These are phyloP conservation scores for Hyphopichia pseudoburtonii DNA, from an alignment of 1,139 yeast genomes.

Conservation along the genomic window DNA sequence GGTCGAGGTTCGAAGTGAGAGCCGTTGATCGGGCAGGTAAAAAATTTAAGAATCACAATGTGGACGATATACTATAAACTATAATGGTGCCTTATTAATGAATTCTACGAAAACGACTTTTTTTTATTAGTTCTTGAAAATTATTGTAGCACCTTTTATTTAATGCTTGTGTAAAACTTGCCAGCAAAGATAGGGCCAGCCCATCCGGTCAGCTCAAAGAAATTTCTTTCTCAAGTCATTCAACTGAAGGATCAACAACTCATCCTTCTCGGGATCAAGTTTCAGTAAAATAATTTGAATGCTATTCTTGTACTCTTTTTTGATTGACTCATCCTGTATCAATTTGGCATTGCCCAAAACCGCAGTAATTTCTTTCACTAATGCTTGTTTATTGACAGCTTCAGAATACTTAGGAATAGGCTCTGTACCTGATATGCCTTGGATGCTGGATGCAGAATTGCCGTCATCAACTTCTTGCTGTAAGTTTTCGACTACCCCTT, in stretches of 20 bases:
- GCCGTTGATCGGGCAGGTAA: constrained; percentile 81
- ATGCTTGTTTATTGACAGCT: constrained; percentile 12
- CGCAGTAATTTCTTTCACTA: constrained; percentile 19
- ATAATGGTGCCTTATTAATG: too few species aligned
- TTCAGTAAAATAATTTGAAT: constrained; percentile 15
- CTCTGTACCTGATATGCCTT: constrained; percentile 12
- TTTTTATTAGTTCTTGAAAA: too few species aligned
- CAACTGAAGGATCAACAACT: constrained; percentile 24
- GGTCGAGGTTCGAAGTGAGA: constrained; percentile 76
- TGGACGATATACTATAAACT: constrained; percentile 52
- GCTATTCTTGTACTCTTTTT: constrained; percentile 8
- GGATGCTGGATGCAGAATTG: constrained; percentile 24
- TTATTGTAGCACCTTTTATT: too few species aligned
- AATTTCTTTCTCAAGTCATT: constrained; percentile 17
- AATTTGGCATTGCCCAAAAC: constrained; percentile 11
- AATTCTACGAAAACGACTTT: too few species aligned
- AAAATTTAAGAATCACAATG: constrained; percentile 79
- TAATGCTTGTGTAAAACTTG: too few species aligned
- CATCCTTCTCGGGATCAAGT: constrained; percentile 19
- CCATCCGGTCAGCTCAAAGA: too few species aligned
- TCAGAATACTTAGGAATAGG: constrained; percentile 10
- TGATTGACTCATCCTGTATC: constrained; percentile 7
- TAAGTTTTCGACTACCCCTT: constrained; percentile 22
- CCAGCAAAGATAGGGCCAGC: too few species aligned
- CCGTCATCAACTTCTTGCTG: constrained; percentile 14